Conservation (phyloP, 306 rosid species). For the Dicorynia guianensis region DNA sequence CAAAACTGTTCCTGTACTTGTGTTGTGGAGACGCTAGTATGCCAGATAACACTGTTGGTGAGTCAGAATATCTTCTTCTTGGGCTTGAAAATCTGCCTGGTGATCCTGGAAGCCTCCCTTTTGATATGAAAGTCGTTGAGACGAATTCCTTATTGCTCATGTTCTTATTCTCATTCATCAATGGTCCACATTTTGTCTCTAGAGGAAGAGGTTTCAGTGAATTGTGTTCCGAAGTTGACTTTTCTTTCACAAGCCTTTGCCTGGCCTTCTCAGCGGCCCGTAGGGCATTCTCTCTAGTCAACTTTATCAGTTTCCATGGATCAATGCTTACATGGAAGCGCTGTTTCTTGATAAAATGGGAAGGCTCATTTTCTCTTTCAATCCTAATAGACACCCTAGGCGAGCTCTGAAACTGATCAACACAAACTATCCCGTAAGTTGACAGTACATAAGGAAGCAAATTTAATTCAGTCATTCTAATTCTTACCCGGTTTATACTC, state of each 20-base stretch:
- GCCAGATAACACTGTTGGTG: constrained; percentile 59
- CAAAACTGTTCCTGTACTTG: constrained; percentile 77
- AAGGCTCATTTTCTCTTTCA: constrained; percentile 68
- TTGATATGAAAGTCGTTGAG: constrained; percentile 49
- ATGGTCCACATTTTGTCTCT: constrained; percentile 71
- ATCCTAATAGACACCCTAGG: constrained; percentile 77
- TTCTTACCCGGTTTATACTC: constrained; percentile 54
- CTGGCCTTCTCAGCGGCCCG: constrained; percentile 87
- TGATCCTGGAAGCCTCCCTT: constrained; percentile 59
- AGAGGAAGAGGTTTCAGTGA: constrained; percentile 77
- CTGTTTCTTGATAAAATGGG: constrained; percentile 57
- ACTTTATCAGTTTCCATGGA: constrained; percentile 84
- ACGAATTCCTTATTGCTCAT: constrained; percentile 45
- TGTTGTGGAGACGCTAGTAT: constrained; percentile 70
- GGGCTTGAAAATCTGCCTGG: constrained; percentile 83
- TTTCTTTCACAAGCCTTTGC: constrained; percentile 67
- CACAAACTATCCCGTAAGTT: constrained; percentile 37
- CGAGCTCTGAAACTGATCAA: constrained; percentile 58
- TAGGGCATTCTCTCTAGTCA: constrained; percentile 85
- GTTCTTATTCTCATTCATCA: constrained; percentile 46
- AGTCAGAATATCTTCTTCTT: constrained; percentile 80
- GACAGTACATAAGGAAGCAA: constrained; percentile 12
- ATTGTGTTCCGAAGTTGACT: constrained; percentile 51
- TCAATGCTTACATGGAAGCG: constrained; percentile 76
- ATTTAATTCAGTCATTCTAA: constrained; percentile 16